phyloP scores from a whole-genome alignment of 2,329 filamentous ascomycete species.

The Fusarium sp. region DNA sequence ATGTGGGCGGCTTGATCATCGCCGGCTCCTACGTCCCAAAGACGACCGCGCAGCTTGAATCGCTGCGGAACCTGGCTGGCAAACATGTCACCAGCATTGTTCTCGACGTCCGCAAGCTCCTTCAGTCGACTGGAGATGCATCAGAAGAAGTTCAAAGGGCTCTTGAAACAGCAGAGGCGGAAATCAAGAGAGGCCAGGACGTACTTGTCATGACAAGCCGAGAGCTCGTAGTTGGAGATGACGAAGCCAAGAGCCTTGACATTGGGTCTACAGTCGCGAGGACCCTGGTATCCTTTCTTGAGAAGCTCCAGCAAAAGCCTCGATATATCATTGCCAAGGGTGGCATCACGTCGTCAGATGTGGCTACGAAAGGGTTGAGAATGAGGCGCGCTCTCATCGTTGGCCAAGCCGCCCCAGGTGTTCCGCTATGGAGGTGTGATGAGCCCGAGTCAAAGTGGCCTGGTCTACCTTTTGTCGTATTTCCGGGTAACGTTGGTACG shows the following conservation, averaged over 20 bases:
- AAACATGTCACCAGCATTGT: constrained; percentile 56
- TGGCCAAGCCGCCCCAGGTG: constrained; percentile 67
- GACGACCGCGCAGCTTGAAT: constrained; percentile 64
- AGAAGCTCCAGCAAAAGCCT: constrained; percentile 57
- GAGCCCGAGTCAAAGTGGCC: constrained; percentile 61
- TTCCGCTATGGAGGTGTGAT: constrained; percentile 68
- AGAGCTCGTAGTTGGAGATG: constrained; percentile 56
- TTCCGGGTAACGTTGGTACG: constrained; percentile 33
- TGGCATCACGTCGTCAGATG: constrained; percentile 69
- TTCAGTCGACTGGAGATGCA: constrained; percentile 49
- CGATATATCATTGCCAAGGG: constrained; percentile 69
- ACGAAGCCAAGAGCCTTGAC: constrained; percentile 62
- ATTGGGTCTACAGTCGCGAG: constrained; percentile 64
- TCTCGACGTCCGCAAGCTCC: constrained; percentile 59
- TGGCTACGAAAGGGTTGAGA: constrained; percentile 65
- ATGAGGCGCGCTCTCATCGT: constrained; percentile 65
- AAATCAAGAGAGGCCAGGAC: constrained; percentile 59
- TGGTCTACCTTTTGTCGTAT: constrained; percentile 58
- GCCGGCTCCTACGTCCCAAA: constrained; percentile 69
- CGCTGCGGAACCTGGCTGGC: constrained; percentile 52
- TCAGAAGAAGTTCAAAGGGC: constrained; percentile 46
- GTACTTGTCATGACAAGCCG: constrained; percentile 70
- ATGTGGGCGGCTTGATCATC: constrained; percentile 62
- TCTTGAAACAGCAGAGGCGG: constrained; percentile 48
- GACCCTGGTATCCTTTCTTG: constrained; percentile 61